These are phyloP conservation scores for Cyamopsis tetragonoloba DNA, from an alignment of 306 rosid genomes.

Conservation along the genomic window DNA sequence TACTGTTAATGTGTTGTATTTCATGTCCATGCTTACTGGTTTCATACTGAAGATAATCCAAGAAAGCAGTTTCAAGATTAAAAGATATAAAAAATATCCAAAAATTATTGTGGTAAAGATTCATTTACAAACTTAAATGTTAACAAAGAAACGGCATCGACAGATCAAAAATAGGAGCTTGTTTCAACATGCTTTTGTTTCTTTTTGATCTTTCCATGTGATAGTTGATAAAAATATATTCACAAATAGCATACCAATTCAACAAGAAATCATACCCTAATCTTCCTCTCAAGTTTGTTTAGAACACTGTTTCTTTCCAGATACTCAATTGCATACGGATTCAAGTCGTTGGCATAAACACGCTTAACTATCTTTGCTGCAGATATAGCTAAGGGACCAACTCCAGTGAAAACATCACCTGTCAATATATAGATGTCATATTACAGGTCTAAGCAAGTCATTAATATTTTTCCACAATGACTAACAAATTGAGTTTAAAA, in stretches of 20 bases:
- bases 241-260: background rate
- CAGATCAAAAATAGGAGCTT: background rate
- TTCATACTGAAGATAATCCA: background rate
- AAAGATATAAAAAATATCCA: background rate
- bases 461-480: background rate
- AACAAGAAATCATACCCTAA: slow-evolving; percentile 55
- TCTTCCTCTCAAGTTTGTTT: slow-evolving; percentile 86
- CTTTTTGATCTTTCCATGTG: slow-evolving; percentile 7
- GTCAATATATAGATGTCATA: slow-evolving; percentile 26
- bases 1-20: background rate
- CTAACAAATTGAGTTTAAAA: no score
- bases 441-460: slow-evolving; percentile 16
- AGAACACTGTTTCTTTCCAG: slow-evolving; percentile 75
- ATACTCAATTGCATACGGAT: slow-evolving; percentile 79
- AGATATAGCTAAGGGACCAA: slow-evolving; percentile 86
- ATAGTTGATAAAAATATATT: background rate
- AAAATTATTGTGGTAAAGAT: background rate
- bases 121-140: background rate
- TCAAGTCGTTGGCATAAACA: slow-evolving; percentile 89
- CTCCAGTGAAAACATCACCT: slow-evolving; percentile 96
- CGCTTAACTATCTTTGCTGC: slow-evolving; percentile 84
- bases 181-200: slow-evolving; percentile 9
- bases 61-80: background rate
- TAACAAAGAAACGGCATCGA: slow-evolving; percentile 19
- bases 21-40: background rate